Evolutionary conservation across 176 grass and related monocot genomes (phyloP).

Genomic region (Otatea glauca): DNA sequence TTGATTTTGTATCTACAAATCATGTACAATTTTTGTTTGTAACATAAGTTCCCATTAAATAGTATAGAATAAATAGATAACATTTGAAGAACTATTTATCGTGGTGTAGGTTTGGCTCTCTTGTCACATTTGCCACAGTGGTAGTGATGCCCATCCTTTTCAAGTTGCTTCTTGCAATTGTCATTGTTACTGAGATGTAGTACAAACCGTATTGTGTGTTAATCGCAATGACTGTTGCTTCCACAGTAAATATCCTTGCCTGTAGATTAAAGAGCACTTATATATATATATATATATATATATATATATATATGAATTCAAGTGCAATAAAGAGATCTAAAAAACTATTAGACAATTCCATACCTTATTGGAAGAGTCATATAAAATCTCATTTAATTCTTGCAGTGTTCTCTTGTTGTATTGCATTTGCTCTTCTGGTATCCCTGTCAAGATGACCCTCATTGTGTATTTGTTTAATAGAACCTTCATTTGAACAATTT

Average conservation of each 20-base stretch:
- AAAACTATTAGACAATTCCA: too few species aligned
- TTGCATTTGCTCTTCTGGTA: neutral
- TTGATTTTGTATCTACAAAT: neutral
- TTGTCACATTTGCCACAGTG: neutral
- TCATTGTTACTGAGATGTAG: conserved; percentile 18
- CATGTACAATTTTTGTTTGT: too few species aligned
- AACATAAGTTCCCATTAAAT: neutral
- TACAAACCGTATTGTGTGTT: neutral
- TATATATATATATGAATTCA: too few species aligned
- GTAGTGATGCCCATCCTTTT: neutral
- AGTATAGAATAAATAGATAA: neutral
- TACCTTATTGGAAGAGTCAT: conserved; percentile 6
- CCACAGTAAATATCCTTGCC: neutral
- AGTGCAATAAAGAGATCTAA: too few species aligned
- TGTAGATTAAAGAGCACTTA: neutral
- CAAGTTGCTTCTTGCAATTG: conserved; percentile 23
- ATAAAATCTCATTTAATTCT: neutral
- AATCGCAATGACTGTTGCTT: neutral
- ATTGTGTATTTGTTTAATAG: neutral
- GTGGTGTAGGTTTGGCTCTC: neutral
- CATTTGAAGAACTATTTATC: neutral
- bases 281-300: too few species aligned
- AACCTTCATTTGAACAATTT: neutral
- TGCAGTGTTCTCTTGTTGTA: conserved; percentile 8
- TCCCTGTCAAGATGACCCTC: conserved; percentile 2